A percentile compares a stretch with the other conserved stretches of the same genome.
These are phyloP conservation scores for Blastobotrys ciferrii DNA, from an alignment of 1,139 yeast species.

Conservation along the genomic window DNA sequence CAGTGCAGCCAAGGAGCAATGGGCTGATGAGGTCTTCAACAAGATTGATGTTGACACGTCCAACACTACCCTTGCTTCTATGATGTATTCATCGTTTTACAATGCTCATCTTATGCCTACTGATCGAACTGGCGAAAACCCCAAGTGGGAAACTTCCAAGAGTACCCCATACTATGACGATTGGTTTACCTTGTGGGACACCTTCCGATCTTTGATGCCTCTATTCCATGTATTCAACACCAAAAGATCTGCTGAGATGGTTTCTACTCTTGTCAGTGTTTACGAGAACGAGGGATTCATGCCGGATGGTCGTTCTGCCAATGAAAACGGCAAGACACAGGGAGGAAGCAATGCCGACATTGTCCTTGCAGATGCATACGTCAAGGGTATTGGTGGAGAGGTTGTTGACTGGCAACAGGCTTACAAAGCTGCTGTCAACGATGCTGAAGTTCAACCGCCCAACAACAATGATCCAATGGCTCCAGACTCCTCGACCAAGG, in stretches of 20 bases:
- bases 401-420: conserved; percentile 38
- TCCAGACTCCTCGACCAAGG: neutral
- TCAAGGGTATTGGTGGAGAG: conserved; percentile 31
- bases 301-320: conserved; percentile 43
- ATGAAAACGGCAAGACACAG: conserved; percentile 43
- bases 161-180: conserved; percentile 40
- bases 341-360: conserved; percentile 44
- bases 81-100: conserved; percentile 38
- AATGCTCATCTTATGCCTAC: conserved; percentile 41
- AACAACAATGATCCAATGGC: neutral
- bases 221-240: conserved; percentile 37
- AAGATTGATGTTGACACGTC: neutral
- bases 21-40: conserved; percentile 29
- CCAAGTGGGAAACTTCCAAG: conserved; percentile 27
- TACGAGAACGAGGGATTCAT: conserved; percentile 40
- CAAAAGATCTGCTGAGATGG: conserved; percentile 35
- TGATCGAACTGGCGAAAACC: conserved; percentile 41
- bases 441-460: conserved; percentile 37
- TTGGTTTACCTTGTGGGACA: conserved; percentile 44
- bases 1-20: conserved; percentile 27
- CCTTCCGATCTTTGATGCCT: conserved; percentile 40
- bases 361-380: conserved; percentile 42
- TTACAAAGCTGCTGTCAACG: conserved; percentile 39
- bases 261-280: conserved; percentile 36
- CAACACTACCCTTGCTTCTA: conserved; percentile 2